Base-by-base conservation (phyloP, 345 rosid genomes). In the Atalantia buxifolia region DNA sequence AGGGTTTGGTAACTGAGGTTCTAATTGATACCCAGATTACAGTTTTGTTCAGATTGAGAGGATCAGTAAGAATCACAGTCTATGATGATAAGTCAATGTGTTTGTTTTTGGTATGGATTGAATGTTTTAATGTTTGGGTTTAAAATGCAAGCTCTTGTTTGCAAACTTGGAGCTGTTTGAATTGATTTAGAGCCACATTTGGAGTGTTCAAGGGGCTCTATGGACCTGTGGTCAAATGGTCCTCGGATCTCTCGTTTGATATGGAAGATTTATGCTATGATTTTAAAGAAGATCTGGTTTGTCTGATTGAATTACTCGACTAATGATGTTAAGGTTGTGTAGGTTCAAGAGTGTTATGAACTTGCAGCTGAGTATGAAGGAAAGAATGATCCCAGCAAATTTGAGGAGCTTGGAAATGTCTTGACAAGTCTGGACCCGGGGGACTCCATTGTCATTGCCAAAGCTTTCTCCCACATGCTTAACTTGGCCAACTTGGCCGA, bases 321-420 rank as follows among this genome's bases (percentile, higher is more conserved):
- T 25, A 71, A 72, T 42, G 28, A n/a, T 86, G 48, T 73, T 70
- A 60, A 69, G 55, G 35, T 60, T 6, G 67, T 63, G 48, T 85
- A 95, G 99, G 99, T 95, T 50, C 99, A 95, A 95, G 98, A 93
- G 64, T 88, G 94, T 74, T 93, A 95, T 78, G 99, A 95, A 86
- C 93, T 91, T 71, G 90, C 99, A 59, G 98, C 97, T 38, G 98
- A 92, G 91, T 95, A 93, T 71, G 98, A 93, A 87, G 97, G 97
- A 75, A 92, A 85, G 71, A 90, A 87, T 70, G 88, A 92, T 7
- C 90, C 93, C 18, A 40, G 82, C 81, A 95, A 93, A 83, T 88
- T 95, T 7, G 97, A 93, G 86, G 99, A 95, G 80, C 92, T 95
- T 75, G 99, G 98, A 75, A 90, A 76, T 69, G 90, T 92, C 4